Base-by-base conservation (phyloP, 495 filamentous ascomycete genomes). In the Penicillium turbatum region DNA sequence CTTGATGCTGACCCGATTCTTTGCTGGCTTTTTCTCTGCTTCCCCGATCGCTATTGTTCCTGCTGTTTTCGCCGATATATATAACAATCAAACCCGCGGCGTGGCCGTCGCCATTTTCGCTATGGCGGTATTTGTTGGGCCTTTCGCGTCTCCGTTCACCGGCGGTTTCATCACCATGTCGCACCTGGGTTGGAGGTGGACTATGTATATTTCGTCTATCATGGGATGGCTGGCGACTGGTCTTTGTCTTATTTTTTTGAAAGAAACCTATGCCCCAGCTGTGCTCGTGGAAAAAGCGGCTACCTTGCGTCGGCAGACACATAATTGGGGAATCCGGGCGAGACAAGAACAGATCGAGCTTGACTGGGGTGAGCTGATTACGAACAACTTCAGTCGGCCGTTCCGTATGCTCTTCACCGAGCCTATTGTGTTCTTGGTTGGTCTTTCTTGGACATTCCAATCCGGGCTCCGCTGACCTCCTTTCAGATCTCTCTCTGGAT, bases 31-130 rank as follows among this genome's bases (percentile, higher is more conserved):
- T 1, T 77, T 76, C 47, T 74, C 70, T 10, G 74, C 73, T 5
- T 65, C 64, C 42, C 74, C 76, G 7, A 54, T 79, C 5, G 66
- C 75, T 6, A 64, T 74, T 12, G 75, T 77, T 4, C 75, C 69
- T 1, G 75, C 69, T 2, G 64, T 74, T 0, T 77, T 76, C 38
- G 76, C 77, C 0, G 80, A 83, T 51, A 73, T 82, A 16, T 81
- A 66, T 45, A 70, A 72, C 44, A 78, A 79, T 26, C 57, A 67
- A 9, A 66, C 65, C n/a, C 71, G 79, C 5, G 73, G 78, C 5
- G 59, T 75, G 0, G 78, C 80, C 0, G 68, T 83, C 3, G 62
- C 75, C 2, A 69, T 83, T 31, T 84, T 82, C 47, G 72, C 77
- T 2, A 69, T 71, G 48, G 69, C 71, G 1, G 79, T 80, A 1